Base-by-base conservation (phyloP, 192 early-diverging fungal species). In the Umbelopsis ramanniana region DNA sequence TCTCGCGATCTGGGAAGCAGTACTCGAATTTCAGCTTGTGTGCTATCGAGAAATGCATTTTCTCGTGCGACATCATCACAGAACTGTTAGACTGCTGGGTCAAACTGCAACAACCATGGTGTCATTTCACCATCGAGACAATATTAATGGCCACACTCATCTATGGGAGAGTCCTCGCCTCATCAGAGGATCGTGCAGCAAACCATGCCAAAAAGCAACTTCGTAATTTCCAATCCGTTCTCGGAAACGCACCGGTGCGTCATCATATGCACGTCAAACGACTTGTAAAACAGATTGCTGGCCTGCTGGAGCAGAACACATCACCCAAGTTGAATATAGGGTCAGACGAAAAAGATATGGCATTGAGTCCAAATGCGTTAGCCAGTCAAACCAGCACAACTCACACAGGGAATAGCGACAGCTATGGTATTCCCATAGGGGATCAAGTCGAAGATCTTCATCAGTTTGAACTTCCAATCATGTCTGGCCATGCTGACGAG, bases 71-170 rank as follows among this genome's bases (percentile, higher is more conserved):
- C 37, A 54, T 68, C 23, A 81, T 76, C 17, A 52, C 68, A 2
- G 72, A 74, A 35, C 8, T 81, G 22, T 55, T 81, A 19, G 79
- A 71, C 17, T 74, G 71, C 17, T 81, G 75, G 71, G 57, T 69
- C 12, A 68, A 76, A 40, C 40, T 81, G 24, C 24, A 74, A 12
- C 72, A 76, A 21, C 24, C 69, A 3, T 81, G 79, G 79, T 81
- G 79, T 48, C 79, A 81, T 38, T 81, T 81, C 45, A 76, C 79
- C 10, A 24, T 81, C 4, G 79, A 74, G 7, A 72, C 75, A 0
- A 22, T 81, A 22, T 68, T 74, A 29, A 67, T 76, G 69, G 75
- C 72, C 10, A 52, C 67, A 6, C 52, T 66, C 19, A 53, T 78
- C 4, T 78, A 78, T 23, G 73, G 60, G 4, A 70, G 63, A 48